These are phyloP conservation scores for Penicillium mononematosum DNA, from an alignment of 495 filamentous ascomycete genomes.

Conservation along the genomic window DNA sequence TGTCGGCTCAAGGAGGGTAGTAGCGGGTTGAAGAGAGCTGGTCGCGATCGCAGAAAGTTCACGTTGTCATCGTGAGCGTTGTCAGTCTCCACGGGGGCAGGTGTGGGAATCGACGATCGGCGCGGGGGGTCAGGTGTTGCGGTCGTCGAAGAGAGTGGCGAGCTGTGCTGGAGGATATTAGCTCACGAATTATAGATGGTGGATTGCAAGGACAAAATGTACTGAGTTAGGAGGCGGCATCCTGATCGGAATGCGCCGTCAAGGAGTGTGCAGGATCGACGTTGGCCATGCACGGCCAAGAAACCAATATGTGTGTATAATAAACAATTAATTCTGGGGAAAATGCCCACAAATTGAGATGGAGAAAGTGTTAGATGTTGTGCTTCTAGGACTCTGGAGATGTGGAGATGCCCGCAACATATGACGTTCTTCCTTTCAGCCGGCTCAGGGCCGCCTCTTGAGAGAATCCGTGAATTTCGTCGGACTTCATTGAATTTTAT, in stretches of 20 bases:
- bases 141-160: conserved; percentile 32
- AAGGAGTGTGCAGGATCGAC: conserved; percentile 16
- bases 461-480: background rate
- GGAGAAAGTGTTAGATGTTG: background rate
- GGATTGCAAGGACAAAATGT: conserved; percentile 7
- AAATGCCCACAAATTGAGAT: background rate
- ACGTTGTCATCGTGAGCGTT: conserved; percentile 60
- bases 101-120: conserved; percentile 40
- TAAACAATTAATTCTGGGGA: background rate
- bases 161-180: conserved; percentile 30
- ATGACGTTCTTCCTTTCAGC: conserved; percentile 16
- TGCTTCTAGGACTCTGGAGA: no score
- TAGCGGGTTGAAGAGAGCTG: conserved; percentile 33
- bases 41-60: conserved; percentile 53
- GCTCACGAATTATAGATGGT: background rate
- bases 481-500: background rate
- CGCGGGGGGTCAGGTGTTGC: conserved; percentile 31
- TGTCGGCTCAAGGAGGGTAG: conserved; percentile 38
- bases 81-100: conserved; percentile 49
- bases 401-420: conserved; percentile 7
- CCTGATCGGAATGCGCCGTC: conserved; percentile 21
- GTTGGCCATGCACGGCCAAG: conserved; percentile 8
- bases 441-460: background rate
- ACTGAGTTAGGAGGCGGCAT: conserved; percentile 37
- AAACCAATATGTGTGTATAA: background rate